Base-by-base conservation (phyloP, 306 rosid genomes). In the Fragaria vesca region DNA sequence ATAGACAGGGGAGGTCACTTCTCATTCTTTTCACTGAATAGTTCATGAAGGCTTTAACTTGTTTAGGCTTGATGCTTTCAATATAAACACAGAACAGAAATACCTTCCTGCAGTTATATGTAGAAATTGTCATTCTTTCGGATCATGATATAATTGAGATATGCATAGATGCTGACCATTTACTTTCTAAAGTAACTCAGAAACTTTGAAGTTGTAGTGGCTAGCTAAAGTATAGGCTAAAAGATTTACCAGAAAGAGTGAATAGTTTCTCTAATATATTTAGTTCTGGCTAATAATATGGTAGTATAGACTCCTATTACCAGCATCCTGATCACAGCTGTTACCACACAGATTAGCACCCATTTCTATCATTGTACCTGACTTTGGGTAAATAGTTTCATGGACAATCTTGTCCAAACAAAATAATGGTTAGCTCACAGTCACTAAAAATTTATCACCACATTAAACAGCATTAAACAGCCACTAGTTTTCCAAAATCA, bases 401-500 rank as follows among this genome's bases (percentile, higher is more conserved):
- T 66, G 70, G 47, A 18, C 15, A 7, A 16, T 50, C 45, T 71
- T 48, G 17, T 47, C 61, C 75, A 17, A 71, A 28, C 45, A 54
- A 50, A 38, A 20, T 18, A 2, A 34, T 36, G 76, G 66, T 51
- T 51, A 30, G 32, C 6, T 18, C 16, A 50, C 34, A 62, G 7
- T 28, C 40, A 47, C 36, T 16, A 47, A 17, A 7, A 4, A 61
- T 12, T 7, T 28, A 61, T 61, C 34, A 58, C 65, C 34, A 58
- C 34, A 58, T 15, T 7, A 42, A 40, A 54, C 80, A 77, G 57
- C 54, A 67, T 4, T 48, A 24, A 21, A 54, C 75, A 43, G 43
- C 71, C 51, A 21, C 54, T 12, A 50, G 57, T 36, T 21, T 30
- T 47, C 38, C 45, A 8, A 79, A 79, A 20, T n/a, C 57, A 67